Evolutionary conservation across 2,329 filamentous ascomycete species (phyloP), one percentile per base, ranked within the genome.

Genomic region (Uncinocarpus reesii): DNA sequence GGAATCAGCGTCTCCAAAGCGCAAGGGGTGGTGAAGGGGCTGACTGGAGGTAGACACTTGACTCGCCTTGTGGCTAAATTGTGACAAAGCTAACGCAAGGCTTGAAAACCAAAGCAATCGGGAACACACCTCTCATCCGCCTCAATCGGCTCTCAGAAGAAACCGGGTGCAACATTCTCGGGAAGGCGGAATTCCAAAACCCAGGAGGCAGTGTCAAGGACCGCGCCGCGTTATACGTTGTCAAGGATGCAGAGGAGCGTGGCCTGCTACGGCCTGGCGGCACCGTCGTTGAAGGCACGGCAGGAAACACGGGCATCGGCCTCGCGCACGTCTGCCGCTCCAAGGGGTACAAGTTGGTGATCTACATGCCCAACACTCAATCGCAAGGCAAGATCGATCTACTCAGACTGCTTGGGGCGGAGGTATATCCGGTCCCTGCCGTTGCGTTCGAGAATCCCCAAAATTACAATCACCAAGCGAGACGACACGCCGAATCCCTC

Each of bases 321-420:
- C 83, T 98, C 36, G 92, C 92, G 16, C 92, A 96, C 70, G 92
- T 98, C 49, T 96, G 92, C 71, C 80, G 90, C 52, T 86, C 83
- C 31, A 84, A 83, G 60, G 92, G 90, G 34, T 96, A 98, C 76
- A 84, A 84, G 65, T 81, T 95, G 43, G 89, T 96, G 63, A 98
- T 98, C 65, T 98, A 96, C 79, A 96, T 98, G 92, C 92, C 92
- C 60, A 85, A 98, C 74, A 96, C 90, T 42, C 92, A 96, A 71
- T 94, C 89, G 16, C 90, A 95, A 71, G 92, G 89, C 65, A 98
- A 98, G 75, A 86, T 98, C 63, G 92, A 96, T 66, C 77, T 98
- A 46, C 74, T 98, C 55, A 78, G 90, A 7, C 74, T 96, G 29
- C 78, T 98, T 7, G 92, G 92, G 55, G 92, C 92, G 21, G 89